Evolutionary conservation across 2,329 filamentous ascomycete genomes (phyloP), one percentile per base, ranked within the genome.

Genomic region (Exophiala xenobiotica): DNA sequence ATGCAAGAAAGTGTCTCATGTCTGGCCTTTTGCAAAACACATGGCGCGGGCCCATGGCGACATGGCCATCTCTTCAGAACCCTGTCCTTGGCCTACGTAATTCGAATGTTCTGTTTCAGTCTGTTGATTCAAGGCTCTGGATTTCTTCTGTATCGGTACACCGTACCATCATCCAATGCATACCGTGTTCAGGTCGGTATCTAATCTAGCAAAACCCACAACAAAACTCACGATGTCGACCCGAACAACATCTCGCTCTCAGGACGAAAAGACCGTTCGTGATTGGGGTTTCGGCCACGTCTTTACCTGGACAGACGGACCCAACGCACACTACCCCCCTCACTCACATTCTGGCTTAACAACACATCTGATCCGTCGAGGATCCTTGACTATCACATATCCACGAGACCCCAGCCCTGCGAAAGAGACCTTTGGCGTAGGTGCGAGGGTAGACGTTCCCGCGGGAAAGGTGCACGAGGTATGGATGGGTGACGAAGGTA

Each of bases 291-390:
- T 83, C 64, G 56, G 59, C 7, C 74, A 78, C 59, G 78, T 83
- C 59, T 84, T 83, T 60, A 83, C 80, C 3, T 84, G 80, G 80
- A 75, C 74, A 1, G 81, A 84, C 64, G 67, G 75, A 42, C 76
- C 78, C 40, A 78, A 82, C 58, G 74, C 79, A 11, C 69, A 85
- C 62, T 85, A 85, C 63, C 69, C 79, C 14, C 80, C 81, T 6
- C 82, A 85, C 64, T 70, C 68, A 2, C 82, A 85, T 62, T 60
- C 64, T 2, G 75, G 75, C 11, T 63, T 78, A 0, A 84, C 80
- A 0, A 84, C 81, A 1, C 81, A 85, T 64, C 68, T 84, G 6
- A 80, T 85, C 54, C 72, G 81, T 2, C 68, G 70, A 7, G 81
- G 81, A 3, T 66, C 71, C n/a, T 63, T 85, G 42, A 83, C 79